phyloP scores from a whole-genome alignment of 345 rosid genomes.

The Tarenaya hassleriana region DNA sequence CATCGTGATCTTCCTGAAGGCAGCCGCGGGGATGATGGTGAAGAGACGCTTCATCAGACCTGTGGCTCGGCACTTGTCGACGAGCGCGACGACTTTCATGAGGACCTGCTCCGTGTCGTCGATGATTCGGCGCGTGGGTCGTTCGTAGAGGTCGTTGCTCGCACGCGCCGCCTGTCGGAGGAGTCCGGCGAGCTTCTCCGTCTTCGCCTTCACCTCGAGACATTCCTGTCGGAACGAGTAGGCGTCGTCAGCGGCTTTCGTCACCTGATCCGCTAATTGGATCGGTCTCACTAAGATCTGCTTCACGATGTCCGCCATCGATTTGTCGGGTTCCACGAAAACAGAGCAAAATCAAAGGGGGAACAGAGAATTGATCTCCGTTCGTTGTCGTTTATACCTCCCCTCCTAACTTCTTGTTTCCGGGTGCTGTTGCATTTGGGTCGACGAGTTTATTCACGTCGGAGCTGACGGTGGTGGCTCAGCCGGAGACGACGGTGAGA shows the following conservation, averaged over 20 bases:
- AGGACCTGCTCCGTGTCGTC: slow-evolving; percentile 76
- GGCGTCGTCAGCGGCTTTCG: slow-evolving; percentile 54
- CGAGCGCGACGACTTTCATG: slow-evolving; percentile 52
- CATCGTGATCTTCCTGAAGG: slow-evolving; percentile 52
- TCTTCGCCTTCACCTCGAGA: slow-evolving; percentile 54
- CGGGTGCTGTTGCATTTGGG: too few relatives aligned
- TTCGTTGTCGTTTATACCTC: background rate
- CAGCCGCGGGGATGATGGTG: slow-evolving; percentile 76
- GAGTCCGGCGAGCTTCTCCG: slow-evolving; percentile 60
- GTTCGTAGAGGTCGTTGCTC: slow-evolving; percentile 62
- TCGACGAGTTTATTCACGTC: background rate
- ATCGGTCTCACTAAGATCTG: slow-evolving; percentile 63
- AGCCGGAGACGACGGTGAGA: slow-evolving; percentile 29
- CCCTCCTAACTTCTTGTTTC: background rate
- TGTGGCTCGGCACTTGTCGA: slow-evolving; percentile 56
- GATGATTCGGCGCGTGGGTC: slow-evolving; percentile 69
- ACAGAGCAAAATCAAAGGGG: slow-evolving; percentile 26
- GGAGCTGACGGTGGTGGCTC: slow-evolving; percentile 21
- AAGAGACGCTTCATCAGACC: slow-evolving; percentile 66
- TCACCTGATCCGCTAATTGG: slow-evolving; percentile 65
- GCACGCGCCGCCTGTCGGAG: slow-evolving; percentile 79
- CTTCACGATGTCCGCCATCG: slow-evolving; percentile 71
- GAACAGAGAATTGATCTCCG: slow-evolving; percentile 13
- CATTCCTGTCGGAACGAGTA: slow-evolving; percentile 76
- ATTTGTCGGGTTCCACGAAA: background rate